Conservation (phyloP, 768 basidiomycete genomes). For the Boletus edulis region DNA sequence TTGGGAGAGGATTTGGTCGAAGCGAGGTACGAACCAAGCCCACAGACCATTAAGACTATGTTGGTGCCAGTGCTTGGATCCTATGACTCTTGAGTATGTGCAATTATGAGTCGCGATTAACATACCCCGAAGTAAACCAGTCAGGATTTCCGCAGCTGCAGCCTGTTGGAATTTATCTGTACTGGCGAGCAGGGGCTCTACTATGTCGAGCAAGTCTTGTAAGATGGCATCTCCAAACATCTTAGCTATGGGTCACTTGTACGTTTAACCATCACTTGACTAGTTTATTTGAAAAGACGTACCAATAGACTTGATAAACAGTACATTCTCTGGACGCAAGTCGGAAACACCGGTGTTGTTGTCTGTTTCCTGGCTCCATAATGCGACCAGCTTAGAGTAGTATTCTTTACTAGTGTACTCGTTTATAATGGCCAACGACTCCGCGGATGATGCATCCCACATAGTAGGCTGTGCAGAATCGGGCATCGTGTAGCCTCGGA, state of each 20-base stretch:
- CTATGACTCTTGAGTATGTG: constrained; percentile 33
- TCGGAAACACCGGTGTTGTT: constrained; percentile 51
- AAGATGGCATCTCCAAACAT: constrained; percentile 55
- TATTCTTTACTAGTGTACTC: constrained; percentile 49
- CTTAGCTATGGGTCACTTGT: constrained; percentile 48
- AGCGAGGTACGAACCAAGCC: constrained; percentile 63
- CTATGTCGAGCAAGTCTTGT: constrained; percentile 48
- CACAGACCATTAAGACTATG: constrained; percentile 54
- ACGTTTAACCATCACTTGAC: constrained; percentile 37
- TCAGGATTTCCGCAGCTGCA: constrained; percentile 70
- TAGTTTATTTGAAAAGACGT: constrained; percentile 30
- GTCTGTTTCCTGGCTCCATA: constrained; percentile 83
- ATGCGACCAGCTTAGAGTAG: constrained; percentile 54
- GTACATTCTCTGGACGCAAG: constrained; percentile 51
- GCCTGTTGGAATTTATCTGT: constrained; percentile 83
- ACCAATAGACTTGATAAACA: constrained; percentile 52
- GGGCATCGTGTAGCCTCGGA: constrained; percentile 56
- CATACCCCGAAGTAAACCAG: constrained; percentile 73
- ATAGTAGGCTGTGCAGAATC: constrained; percentile 32
- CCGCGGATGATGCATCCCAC: constrained; percentile 56
- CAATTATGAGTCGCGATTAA: neutral
- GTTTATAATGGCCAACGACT: constrained; percentile 51
- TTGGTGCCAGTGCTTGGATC: constrained; percentile 82
- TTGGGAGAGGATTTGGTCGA: constrained; percentile 64
- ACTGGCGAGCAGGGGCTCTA: constrained; percentile 63